Evolutionary conservation across 345 rosid genomes (phyloP).

Genomic region (Gossypium thurberi): DNA sequence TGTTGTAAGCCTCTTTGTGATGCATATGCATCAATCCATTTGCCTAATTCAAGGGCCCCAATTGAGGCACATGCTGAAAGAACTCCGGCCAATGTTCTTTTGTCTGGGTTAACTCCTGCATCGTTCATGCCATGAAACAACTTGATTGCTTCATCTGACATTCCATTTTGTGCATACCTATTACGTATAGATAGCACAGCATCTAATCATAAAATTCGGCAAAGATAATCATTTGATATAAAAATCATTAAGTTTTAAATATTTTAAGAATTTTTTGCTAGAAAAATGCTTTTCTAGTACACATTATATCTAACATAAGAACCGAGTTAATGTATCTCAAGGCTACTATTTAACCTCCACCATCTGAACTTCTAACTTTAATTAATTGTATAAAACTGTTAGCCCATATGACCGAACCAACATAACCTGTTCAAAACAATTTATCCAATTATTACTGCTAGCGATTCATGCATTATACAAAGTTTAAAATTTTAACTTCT

Average conservation of each 20-base stretch:
- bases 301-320: neutral
- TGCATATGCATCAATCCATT: conserved; percentile 48
- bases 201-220: neutral
- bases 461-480: neutral
- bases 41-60: conserved; percentile 75
- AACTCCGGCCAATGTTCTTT: conserved; percentile 48
- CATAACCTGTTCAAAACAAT: neutral
- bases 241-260: neutral
- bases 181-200: conserved; percentile 9
- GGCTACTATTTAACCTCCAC: no score
- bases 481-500: neutral
- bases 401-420: neutral
- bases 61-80: conserved; percentile 74
- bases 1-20: conserved; percentile 36
- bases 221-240: neutral
- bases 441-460: neutral
- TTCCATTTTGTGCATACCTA: conserved; percentile 84
- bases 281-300: neutral
- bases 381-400: neutral
- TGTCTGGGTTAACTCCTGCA: conserved; percentile 37
- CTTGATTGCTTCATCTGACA: conserved; percentile 57
- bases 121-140: conserved; percentile 52
- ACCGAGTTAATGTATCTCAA: no score
- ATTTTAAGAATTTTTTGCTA: neutral
- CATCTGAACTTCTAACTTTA: no score